Conservation (phyloP, 371 early-diverging fungal genomes). For the Circinella minor region DNA sequence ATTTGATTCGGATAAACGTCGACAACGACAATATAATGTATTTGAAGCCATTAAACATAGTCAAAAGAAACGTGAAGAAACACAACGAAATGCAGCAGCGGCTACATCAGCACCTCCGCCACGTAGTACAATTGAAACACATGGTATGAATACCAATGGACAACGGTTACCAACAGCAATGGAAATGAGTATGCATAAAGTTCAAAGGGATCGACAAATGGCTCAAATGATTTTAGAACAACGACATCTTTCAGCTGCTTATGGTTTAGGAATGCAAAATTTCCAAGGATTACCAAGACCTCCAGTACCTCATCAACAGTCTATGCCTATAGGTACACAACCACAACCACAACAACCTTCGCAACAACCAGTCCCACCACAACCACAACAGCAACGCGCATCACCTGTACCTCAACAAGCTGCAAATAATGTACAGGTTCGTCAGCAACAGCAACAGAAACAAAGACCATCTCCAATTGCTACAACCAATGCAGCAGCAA, state of each 20-base stretch:
- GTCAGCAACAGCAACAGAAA: background rate
- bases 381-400: too few species aligned
- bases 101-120: slow-evolving; percentile 34
- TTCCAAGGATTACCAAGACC: slow-evolving; percentile 14
- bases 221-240: slow-evolving; percentile 69
- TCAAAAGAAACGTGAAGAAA: slow-evolving; percentile 50
- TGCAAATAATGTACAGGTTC: background rate
- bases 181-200: slow-evolving; percentile 75
- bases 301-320: slow-evolving; percentile 8
- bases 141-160: slow-evolving; percentile 51
- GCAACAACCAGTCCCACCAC: slow-evolving; percentile 8
- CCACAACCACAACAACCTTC: slow-evolving; percentile 7
- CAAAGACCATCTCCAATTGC: background rate
- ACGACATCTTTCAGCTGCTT: slow-evolving; percentile 62
- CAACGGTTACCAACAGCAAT: slow-evolving; percentile 68
- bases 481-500: slow-evolving; percentile 14
- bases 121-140: slow-evolving; percentile 50
- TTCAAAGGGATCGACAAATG: slow-evolving; percentile 73
- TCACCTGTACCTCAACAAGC: too few species aligned
- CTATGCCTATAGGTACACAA: background rate
- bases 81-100: slow-evolving; percentile 25
- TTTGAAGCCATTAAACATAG: slow-evolving; percentile 58
- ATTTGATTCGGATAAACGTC: slow-evolving; percentile 43
- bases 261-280: slow-evolving; percentile 46
- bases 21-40: slow-evolving; percentile 44